phyloP scores from a whole-genome alignment of 169 alveolate species.

The Cryptosporidium xiaoi region DNA sequence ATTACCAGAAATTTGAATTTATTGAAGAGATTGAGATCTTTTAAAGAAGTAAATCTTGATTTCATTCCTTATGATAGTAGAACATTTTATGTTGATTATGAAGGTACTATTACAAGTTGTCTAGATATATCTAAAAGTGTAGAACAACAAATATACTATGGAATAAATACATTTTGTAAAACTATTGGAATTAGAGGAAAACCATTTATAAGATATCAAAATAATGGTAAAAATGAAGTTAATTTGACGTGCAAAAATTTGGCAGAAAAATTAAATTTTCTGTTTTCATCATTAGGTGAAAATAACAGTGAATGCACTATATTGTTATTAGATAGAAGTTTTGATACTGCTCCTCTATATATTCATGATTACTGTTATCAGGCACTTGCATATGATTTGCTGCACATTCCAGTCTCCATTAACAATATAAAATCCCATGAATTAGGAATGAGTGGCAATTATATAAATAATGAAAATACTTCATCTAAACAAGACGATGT shows the following conservation, averaged over 20 bases:
- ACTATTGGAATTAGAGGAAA: constrained; percentile 42
- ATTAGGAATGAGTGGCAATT: neutral
- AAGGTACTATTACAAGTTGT: constrained; percentile 18
- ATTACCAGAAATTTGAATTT: constrained; percentile 2
- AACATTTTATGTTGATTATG: constrained; percentile 76
- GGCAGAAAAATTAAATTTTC: constrained; percentile 23
- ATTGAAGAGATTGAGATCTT: constrained; percentile 16
- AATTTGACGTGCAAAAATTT: constrained; percentile 10
- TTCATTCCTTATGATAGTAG: constrained; percentile 84
- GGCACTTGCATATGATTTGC: constrained; percentile 84
- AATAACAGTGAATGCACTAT: constrained; percentile 69
- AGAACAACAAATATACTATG: constrained; percentile 19
- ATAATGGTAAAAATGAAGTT: constrained; percentile 16
- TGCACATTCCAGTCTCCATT: constrained; percentile 75
- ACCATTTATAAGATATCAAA: constrained; percentile 53
- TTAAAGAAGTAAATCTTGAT: constrained; percentile 79
- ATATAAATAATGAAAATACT: neutral
- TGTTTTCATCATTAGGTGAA: constrained; percentile 24
- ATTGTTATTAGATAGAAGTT: constrained; percentile 81
- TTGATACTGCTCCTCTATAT: constrained; percentile 81
- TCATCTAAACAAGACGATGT: constrained; percentile 35
- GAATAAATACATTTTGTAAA: constrained; percentile 60
- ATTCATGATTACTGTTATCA: constrained; percentile 87
- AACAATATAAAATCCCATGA: constrained; percentile 5
- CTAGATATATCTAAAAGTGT: constrained; percentile 21